Percentiles rank a stretch among this genome's conserved stretches.
Evolutionary conservation across 106 monocot genomes (phyloP).

Genomic region (Posidonia australis): DNA sequence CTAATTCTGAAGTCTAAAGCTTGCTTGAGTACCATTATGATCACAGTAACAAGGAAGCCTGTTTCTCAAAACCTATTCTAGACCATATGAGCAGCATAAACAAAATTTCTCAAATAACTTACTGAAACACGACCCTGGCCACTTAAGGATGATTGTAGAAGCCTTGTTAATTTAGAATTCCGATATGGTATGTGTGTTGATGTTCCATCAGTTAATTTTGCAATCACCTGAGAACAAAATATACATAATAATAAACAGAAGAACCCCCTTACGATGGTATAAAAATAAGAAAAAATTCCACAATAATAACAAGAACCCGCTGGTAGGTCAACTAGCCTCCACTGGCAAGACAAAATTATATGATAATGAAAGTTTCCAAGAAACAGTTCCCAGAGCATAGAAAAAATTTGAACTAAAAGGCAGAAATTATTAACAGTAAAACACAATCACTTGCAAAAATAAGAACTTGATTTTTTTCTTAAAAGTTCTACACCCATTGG

Average conservation of each 20-base stretch:
- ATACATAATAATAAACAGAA: not conserved
- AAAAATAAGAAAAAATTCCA: too few species aligned
- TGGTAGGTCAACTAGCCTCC: too few species aligned
- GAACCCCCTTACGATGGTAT: too few species aligned
- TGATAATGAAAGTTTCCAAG: too few species aligned
- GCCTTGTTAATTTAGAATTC: conserved; percentile 84
- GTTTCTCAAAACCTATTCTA: not conserved
- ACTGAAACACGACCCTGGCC: conserved; percentile 95
- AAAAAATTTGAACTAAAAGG: too few species aligned
- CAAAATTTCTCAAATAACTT: conserved; percentile 19
- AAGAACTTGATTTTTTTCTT: too few species aligned
- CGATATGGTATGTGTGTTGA: conserved; percentile 77
- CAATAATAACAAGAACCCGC: too few species aligned
- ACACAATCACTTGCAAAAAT: too few species aligned
- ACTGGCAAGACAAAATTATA: too few species aligned
- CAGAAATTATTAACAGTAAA: too few species aligned
- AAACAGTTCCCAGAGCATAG: too few species aligned
- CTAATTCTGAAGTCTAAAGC: not conserved
- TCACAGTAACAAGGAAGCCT: not conserved
- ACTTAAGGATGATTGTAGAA: conserved; percentile 89
- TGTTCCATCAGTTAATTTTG: conserved; percentile 78
- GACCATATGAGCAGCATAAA: not conserved
- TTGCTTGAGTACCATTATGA: not conserved
- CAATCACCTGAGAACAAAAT: conserved; percentile 52
- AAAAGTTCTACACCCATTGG: too few species aligned